These are phyloP conservation scores for Solanum medicagineum DNA, from an alignment of 257 asterid genomes.

Conservation along the genomic window DNA sequence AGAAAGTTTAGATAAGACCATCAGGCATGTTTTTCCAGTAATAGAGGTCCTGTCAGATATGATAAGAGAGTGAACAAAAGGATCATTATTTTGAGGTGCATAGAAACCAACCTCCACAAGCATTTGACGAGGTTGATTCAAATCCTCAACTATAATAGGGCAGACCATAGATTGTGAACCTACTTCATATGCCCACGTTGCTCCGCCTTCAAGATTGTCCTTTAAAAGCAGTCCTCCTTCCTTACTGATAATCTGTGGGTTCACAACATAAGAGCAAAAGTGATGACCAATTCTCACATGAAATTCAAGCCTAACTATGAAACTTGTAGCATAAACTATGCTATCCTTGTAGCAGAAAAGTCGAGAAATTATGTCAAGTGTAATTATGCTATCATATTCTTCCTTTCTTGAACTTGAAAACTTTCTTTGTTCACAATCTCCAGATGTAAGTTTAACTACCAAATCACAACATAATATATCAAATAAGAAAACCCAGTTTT, in stretches of 20 bases:
- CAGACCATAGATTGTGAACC: conserved; percentile 79
- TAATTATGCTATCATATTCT: not conserved
- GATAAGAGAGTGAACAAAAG: not conserved
- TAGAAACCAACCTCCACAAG: conserved; percentile 54
- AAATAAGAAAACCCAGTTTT: not conserved
- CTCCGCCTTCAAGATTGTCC: conserved; percentile 75
- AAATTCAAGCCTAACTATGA: not conserved
- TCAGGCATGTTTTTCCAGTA: not conserved
- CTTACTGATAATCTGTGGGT: conserved; percentile 49
- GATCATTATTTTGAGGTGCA: not conserved
- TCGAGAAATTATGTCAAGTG: not conserved
- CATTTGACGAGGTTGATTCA: conserved; percentile 87
- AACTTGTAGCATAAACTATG: not conserved
- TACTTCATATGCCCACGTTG: conserved; percentile 95
- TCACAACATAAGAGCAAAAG: not conserved
- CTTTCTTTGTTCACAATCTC: not conserved
- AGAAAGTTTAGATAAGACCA: not conserved
- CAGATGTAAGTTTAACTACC: not conserved
- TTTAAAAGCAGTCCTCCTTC: conserved; percentile 63
- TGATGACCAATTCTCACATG: not conserved
- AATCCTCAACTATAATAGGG: conserved; percentile 88
- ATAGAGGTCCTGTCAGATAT: not conserved
- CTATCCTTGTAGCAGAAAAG: not conserved
- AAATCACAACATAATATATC: not conserved
- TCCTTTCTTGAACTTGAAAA: not conserved